Evolutionary conservation across 2,329 filamentous ascomycete genomes (phyloP).

Genomic region (Epichloe gansuensis): DNA sequence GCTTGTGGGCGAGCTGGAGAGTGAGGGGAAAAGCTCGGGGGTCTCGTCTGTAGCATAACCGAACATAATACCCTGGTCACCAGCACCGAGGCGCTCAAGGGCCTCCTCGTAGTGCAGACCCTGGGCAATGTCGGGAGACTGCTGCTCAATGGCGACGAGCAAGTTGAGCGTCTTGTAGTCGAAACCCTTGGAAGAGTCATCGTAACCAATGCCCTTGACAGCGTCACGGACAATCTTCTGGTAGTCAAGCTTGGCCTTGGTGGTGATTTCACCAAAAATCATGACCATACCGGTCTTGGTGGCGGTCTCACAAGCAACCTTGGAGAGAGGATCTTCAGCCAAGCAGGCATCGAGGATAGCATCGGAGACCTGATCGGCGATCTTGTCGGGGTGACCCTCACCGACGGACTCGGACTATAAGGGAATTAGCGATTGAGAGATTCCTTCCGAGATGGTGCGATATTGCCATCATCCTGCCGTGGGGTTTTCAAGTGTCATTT

Average conservation of each 20-base stretch:
- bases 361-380: constrained; percentile 96
- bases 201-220: constrained; percentile 98
- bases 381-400: constrained; percentile 92
- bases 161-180: constrained; percentile 99
- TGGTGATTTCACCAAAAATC: constrained; percentile 98
- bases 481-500: neutral
- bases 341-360: constrained; percentile 98
- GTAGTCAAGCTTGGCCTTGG: constrained; percentile 92
- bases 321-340: constrained; percentile 87
- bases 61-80: constrained; percentile 99
- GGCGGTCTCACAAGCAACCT: constrained; percentile 97
- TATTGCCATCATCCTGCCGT: neutral
- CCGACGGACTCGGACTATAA: constrained; percentile 70
- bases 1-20: constrained; percentile 87
- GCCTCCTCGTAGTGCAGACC: constrained; percentile 97
- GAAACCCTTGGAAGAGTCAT: constrained; percentile 93
- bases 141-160: constrained; percentile 96
- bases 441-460: neutral
- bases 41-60: constrained; percentile 99
- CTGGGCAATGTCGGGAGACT: constrained; percentile 97
- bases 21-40: constrained; percentile 90
- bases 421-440: constrained; percentile 11
- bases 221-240: constrained; percentile 89
- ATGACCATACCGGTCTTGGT: constrained; percentile 99
- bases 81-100: constrained; percentile 92